Percentiles rank a stretch among this genome's conserved stretches.
Evolutionary conservation across 2,329 filamentous ascomycete species (phyloP).

Genomic region (Gyromitra esculenta): DNA sequence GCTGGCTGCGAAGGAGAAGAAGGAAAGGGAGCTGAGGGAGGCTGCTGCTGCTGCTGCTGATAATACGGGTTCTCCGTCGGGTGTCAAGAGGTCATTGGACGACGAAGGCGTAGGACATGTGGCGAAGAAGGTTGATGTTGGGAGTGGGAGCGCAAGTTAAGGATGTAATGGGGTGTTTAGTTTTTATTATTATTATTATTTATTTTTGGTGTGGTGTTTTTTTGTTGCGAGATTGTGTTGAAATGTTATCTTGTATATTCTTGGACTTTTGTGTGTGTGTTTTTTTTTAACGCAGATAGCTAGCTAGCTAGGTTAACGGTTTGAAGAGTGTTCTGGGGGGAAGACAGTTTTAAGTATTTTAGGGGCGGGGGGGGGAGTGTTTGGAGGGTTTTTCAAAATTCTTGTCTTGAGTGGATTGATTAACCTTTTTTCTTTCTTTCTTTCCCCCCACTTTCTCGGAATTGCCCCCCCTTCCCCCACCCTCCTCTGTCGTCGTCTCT

Average conservation of each 20-base stretch:
- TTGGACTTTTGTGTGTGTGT: too few species aligned
- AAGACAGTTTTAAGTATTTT: not conserved
- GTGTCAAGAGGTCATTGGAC: slow-evolving; percentile 35
- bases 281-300: too few species aligned
- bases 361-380: not conserved
- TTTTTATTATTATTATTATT: too few species aligned
- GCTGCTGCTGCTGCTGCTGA: slow-evolving; percentile 3
- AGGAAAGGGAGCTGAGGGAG: slow-evolving; percentile 38
- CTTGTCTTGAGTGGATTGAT: not conserved
- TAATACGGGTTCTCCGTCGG: not conserved
- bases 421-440: not conserved
- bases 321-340: too few species aligned
- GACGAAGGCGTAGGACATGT: slow-evolving; percentile 32
- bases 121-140: slow-evolving; percentile 48
- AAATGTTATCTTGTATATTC: not conserved
- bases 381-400: not conserved
- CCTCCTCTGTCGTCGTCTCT: slow-evolving; percentile 3
- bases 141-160: slow-evolving; percentile 2
- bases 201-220: not conserved
- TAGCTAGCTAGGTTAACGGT: too few species aligned
- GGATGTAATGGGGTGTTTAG: not conserved
- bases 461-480: too few species aligned
- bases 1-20: slow-evolving; percentile 39
- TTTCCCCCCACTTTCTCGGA: too few species aligned
- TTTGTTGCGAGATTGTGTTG: not conserved